phyloP scores from a whole-genome alignment of 352 stramenopile genomes.

The Pythium aquatile region DNA sequence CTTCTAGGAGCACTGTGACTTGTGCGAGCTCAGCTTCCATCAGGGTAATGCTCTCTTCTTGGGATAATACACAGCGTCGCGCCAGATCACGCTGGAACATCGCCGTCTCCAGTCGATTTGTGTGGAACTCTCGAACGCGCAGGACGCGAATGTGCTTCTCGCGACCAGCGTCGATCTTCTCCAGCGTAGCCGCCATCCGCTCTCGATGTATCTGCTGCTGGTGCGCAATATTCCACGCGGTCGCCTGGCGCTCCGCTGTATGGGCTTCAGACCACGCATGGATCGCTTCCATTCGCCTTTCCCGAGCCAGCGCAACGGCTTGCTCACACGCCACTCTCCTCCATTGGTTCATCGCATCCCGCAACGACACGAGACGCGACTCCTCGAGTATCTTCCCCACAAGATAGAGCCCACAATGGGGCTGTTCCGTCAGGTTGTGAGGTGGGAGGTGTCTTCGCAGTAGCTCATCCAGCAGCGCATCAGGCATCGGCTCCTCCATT shows the following conservation, averaged over 20 bases:
- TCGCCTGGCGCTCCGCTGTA: constrained; percentile 32
- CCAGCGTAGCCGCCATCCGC: constrained; percentile 18
- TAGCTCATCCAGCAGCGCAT: not conserved
- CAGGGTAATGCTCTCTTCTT: constrained; percentile 36
- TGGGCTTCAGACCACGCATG: constrained; percentile 23
- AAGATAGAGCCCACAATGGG: constrained; percentile 31
- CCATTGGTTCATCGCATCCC: constrained; percentile 28
- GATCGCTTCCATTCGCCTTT: constrained; percentile 16
- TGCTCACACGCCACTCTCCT: constrained; percentile 24
- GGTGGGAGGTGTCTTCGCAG: constrained; percentile 7
- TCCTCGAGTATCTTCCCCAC: constrained; percentile 28
- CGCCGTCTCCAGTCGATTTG: constrained; percentile 17
- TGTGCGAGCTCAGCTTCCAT: constrained; percentile 43
- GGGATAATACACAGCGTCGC: constrained; percentile 35
- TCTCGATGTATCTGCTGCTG: constrained; percentile 20
- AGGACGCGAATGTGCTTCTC: constrained; percentile 20
- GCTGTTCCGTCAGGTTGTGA: constrained; percentile 27
- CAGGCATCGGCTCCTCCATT: not conserved
- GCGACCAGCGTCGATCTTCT: constrained; percentile 9
- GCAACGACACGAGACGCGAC: constrained; percentile 19
- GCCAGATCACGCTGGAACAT: constrained; percentile 27
- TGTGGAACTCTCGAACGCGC: constrained; percentile 24
- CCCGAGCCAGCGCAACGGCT: constrained; percentile 14
- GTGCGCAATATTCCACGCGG: constrained; percentile 26
- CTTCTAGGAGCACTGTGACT: constrained; percentile 28